Percentiles rank a stretch among this genome's conserved stretches.
Conservation (phyloP, 495 filamentous ascomycete genomes). For the Lasiosphaeris hirsuta region DNA sequence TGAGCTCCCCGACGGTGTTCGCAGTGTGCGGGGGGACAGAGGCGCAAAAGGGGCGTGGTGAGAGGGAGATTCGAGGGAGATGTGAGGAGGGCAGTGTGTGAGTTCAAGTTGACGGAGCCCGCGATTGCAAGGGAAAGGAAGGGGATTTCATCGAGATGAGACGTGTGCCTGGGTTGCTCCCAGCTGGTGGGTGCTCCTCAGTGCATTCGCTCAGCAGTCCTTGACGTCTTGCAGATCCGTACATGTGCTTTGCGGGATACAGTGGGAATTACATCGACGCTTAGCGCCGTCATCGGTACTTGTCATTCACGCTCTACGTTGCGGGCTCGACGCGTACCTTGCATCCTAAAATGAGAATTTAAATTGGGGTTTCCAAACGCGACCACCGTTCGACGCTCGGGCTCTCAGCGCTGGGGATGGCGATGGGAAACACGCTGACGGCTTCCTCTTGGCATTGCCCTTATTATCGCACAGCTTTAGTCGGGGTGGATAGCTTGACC, state of each 20-base stretch:
- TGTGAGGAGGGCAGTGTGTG: too few species aligned
- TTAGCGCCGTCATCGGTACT: neutral
- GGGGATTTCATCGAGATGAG: slow-evolving; percentile 12
- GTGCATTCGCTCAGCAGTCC: too few species aligned
- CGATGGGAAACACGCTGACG: neutral
- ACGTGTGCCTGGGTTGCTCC: neutral
- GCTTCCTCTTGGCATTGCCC: neutral
- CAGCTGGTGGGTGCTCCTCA: too few species aligned
- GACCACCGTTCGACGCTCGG: neutral
- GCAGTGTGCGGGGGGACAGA: neutral
- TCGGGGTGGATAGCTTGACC: too few species aligned
- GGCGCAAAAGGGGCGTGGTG: slow-evolving; percentile 1
- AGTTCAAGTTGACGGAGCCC: too few species aligned
- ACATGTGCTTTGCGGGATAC: neutral
- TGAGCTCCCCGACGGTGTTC: neutral
- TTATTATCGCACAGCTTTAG: too few species aligned
- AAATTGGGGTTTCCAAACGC: slow-evolving; percentile 10
- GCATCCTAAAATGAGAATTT: slow-evolving; percentile 13
- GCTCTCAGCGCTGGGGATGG: neutral
- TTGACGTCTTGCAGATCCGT: too few species aligned
- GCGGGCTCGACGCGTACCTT: slow-evolving; percentile 12
- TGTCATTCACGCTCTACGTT: neutral
- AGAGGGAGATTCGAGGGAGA: neutral
- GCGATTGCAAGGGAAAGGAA: neutral
- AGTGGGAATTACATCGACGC: neutral